A percentile compares a stretch with the other conserved stretches of the same genome.
phyloP scores from a whole-genome alignment of 192 early-diverging fungal species.

The Backusella psychrophila region DNA sequence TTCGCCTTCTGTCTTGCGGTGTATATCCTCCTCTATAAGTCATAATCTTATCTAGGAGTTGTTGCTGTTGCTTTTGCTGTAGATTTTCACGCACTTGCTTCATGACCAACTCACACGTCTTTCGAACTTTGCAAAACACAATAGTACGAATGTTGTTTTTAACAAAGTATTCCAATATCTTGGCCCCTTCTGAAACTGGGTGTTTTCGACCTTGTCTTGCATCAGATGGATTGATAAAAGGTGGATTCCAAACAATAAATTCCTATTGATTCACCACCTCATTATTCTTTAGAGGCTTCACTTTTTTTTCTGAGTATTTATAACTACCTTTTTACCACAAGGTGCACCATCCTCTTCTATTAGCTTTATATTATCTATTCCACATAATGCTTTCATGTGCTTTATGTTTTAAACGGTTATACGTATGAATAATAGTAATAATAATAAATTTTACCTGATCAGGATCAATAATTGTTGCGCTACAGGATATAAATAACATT shows the following conservation, averaged over 20 bases:
- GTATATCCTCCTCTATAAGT: slow-evolving; percentile 81
- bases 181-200: slow-evolving; percentile 27
- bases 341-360: slow-evolving; percentile 39
- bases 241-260: slow-evolving; percentile 49
- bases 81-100: slow-evolving; percentile 34
- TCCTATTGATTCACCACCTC: slow-evolving; percentile 11
- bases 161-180: slow-evolving; percentile 39
- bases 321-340: slow-evolving; percentile 29
- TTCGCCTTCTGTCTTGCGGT: slow-evolving; percentile 59
- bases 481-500: slow-evolving; percentile 62
- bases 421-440: background rate
- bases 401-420: background rate
- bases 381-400: slow-evolving; percentile 38
- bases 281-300: background rate
- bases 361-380: slow-evolving; percentile 17
- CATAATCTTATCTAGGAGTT: slow-evolving; percentile 42
- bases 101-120: slow-evolving; percentile 38
- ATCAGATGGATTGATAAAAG: slow-evolving; percentile 11
- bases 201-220: slow-evolving; percentile 8
- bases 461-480: slow-evolving; percentile 63
- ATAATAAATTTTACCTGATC: background rate
- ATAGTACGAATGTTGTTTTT: slow-evolving; percentile 40
- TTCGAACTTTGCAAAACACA: slow-evolving; percentile 53
- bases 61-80: slow-evolving; percentile 7
- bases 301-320: background rate